phyloP scores from a whole-genome alignment of 176 grass and related monocot species.

The Urochloa ruziziensis region DNA sequence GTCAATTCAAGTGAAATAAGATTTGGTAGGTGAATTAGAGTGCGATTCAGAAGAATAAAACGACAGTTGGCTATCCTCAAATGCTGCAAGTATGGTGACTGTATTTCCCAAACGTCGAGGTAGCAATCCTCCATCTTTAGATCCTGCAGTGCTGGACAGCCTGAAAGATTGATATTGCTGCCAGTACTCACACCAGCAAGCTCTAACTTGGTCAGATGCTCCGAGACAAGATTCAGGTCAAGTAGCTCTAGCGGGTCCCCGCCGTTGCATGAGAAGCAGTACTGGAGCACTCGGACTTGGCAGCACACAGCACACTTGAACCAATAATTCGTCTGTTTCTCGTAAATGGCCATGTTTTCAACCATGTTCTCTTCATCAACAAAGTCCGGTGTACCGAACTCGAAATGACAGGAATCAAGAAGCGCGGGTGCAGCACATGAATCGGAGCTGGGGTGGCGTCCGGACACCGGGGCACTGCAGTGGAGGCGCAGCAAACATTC shows the following conservation, averaged over 20 bases:
- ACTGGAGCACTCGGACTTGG: background rate
- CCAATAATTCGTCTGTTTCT: background rate
- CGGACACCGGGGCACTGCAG: background rate
- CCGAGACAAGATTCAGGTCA: background rate
- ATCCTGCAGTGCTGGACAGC: background rate
- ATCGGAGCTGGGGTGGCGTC: too few species aligned
- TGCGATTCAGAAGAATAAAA: accelerated
- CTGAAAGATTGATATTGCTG: background rate
- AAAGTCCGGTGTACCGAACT: background rate
- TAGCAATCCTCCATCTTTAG: background rate
- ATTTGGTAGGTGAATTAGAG: background rate
- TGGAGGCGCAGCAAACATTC: background rate
- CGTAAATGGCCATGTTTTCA: background rate
- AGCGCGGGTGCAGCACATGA: too few species aligned
- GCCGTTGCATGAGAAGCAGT: background rate
- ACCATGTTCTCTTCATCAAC: too few species aligned
- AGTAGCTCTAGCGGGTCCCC: background rate
- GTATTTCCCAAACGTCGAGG: background rate
- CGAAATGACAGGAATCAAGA: background rate
- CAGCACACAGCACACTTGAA: background rate
- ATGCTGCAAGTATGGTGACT: background rate
- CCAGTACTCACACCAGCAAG: background rate
- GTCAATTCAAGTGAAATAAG: background rate
- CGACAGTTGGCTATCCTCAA: background rate
- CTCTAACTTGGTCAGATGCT: background rate